Percentiles rank a stretch among this genome's conserved stretches.
These are phyloP conservation scores for Xerocomellus intermedius DNA, from an alignment of 768 basidiomycete genomes.

Conservation along the genomic window DNA sequence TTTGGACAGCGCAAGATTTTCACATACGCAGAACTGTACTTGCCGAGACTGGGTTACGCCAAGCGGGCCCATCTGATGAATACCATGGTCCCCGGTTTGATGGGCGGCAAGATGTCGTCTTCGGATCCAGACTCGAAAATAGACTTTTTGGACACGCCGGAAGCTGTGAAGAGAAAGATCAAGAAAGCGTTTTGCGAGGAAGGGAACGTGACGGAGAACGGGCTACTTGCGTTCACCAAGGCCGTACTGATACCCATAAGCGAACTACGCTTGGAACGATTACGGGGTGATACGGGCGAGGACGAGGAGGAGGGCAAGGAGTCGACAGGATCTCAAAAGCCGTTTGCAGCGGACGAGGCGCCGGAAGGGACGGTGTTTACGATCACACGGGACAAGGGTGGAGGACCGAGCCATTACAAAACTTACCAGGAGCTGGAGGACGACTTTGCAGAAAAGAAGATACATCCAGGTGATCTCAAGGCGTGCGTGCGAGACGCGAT, in stretches of 20 bases:
- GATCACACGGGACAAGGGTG: slow-evolving; percentile 75
- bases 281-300: slow-evolving; percentile 42
- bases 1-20: slow-evolving; percentile 89
- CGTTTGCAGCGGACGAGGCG: slow-evolving; percentile 67
- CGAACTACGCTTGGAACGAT: slow-evolving; percentile 64
- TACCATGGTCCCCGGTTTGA: slow-evolving; percentile 92
- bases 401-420: slow-evolving; percentile 66
- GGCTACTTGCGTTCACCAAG: slow-evolving; percentile 78
- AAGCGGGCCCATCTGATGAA: slow-evolving; percentile 99
- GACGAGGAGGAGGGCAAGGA: slow-evolving; percentile 46
- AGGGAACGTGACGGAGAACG: slow-evolving; percentile 86
- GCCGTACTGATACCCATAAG: slow-evolving; percentile 89
- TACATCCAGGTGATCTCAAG: slow-evolving; percentile 94
- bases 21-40: slow-evolving; percentile 94
- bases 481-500: slow-evolving; percentile 70
- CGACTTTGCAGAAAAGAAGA: slow-evolving; percentile 70
- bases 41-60: slow-evolving; percentile 87
- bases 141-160: slow-evolving; percentile 90
- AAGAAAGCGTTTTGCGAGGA: slow-evolving; percentile 93
- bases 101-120: slow-evolving; percentile 97
- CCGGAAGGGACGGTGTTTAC: slow-evolving; percentile 83
- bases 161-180: slow-evolving; percentile 83
- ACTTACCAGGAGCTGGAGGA: slow-evolving; percentile 63
- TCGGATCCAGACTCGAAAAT: slow-evolving; percentile 98
- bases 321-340: slow-evolving; percentile 49